phyloP scores from a whole-genome alignment of 345 rosid genomes.

The Aegle marmelos region DNA sequence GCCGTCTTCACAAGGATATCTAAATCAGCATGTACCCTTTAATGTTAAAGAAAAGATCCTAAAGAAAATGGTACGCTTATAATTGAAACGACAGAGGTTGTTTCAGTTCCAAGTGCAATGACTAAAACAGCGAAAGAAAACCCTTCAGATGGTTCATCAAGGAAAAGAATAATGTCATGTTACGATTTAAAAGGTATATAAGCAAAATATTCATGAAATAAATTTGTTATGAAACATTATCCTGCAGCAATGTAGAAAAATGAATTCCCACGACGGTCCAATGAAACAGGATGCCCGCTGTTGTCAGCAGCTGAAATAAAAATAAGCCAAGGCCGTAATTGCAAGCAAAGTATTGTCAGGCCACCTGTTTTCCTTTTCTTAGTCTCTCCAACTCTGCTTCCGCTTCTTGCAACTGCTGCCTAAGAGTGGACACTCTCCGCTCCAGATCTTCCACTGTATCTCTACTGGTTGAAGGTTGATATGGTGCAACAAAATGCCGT shows the following conservation, averaged over 20 bases:
- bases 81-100: neutral
- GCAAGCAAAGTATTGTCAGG: conserved; percentile 14
- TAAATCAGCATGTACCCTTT: neutral
- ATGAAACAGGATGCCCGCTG: neutral
- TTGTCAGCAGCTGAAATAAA: neutral
- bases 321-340: neutral
- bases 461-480: conserved; percentile 43
- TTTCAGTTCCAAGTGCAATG: neutral
- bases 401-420: conserved; percentile 52
- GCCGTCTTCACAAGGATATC: conserved; percentile 16
- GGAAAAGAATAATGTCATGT: neutral
- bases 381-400: conserved; percentile 70
- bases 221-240: conserved; percentile 16
- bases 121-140: neutral
- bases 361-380: conserved; percentile 57
- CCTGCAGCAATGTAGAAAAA: conserved; percentile 1
- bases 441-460: conserved; percentile 58
- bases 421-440: conserved; percentile 47
- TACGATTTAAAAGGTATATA: neutral
- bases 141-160: neutral
- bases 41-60: neutral
- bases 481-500: conserved; percentile 51
- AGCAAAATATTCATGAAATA: neutral
- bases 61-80: neutral
- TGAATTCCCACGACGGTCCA: neutral